Evolutionary conservation across 768 basidiomycete genomes (phyloP).

Genomic region (Boletus rubroflammeus): DNA sequence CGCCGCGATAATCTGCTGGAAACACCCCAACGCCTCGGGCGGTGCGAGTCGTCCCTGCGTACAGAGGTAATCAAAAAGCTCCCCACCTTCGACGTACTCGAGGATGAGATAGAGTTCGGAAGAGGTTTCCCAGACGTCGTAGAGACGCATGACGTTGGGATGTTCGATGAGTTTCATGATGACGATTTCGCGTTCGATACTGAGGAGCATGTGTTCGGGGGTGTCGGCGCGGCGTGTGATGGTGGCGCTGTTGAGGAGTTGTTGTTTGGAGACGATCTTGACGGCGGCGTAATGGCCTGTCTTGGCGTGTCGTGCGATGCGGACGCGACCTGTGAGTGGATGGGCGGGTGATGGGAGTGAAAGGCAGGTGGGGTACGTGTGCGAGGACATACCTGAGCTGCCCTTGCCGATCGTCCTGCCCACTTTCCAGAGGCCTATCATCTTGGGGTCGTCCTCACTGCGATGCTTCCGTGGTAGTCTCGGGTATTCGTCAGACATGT

Average conservation of each 20-base stretch:
- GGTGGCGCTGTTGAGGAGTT: constrained; percentile 60
- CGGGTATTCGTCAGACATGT: constrained; percentile 27
- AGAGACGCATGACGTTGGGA: constrained; percentile 89
- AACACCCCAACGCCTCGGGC: constrained; percentile 77
- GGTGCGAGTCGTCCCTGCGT: constrained; percentile 66
- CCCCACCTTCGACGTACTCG: constrained; percentile 93
- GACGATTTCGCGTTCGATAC: constrained; percentile 91
- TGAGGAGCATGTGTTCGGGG: constrained; percentile 71
- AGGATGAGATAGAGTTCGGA: constrained; percentile 86
- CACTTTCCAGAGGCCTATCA: constrained; percentile 80
- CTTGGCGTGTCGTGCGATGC: constrained; percentile 83
- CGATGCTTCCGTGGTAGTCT: constrained; percentile 29
- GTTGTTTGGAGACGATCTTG: constrained; percentile 86
- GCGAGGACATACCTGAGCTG: constrained; percentile 56
- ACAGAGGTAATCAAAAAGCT: constrained; percentile 91
- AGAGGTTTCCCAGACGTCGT: constrained; percentile 96
- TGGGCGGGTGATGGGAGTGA: background rate
- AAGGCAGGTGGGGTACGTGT: background rate
- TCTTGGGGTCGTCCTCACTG: constrained; percentile 49
- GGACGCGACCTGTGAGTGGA: constrained; percentile 67
- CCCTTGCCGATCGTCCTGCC: constrained; percentile 83
- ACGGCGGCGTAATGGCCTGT: constrained; percentile 89
- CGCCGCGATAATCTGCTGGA: constrained; percentile 89
- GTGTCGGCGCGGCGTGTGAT: constrained; percentile 56
- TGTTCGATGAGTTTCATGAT: constrained; percentile 98